Conservation (phyloP, 106 monocot species). For the Cymbidium sinense region DNA sequence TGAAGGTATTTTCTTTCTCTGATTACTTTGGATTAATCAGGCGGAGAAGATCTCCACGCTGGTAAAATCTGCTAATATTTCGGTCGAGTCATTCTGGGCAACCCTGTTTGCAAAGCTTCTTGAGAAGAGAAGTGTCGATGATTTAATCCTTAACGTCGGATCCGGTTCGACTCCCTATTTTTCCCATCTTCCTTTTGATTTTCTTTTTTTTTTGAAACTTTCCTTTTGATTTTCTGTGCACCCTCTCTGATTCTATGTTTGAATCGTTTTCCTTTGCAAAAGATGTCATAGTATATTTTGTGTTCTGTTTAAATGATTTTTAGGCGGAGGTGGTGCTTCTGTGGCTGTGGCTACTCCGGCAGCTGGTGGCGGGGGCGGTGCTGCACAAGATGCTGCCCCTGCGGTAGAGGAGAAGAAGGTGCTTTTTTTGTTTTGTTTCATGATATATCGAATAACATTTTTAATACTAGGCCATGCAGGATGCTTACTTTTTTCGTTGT, state of each 20-base stretch:
- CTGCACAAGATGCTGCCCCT: slow-evolving; percentile 10
- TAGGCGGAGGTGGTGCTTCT: slow-evolving; percentile 11
- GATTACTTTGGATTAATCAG: slow-evolving; percentile 6
- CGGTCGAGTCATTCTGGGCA: slow-evolving; percentile 57
- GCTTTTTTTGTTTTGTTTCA: not conserved
- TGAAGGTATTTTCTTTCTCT: not conserved
- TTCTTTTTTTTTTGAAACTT: not conserved
- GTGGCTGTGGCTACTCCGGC: slow-evolving; percentile 14
- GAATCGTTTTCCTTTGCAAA: not conserved
- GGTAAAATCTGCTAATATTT: slow-evolving; percentile 49
- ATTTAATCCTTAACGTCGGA: slow-evolving; percentile 50
- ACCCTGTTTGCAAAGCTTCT: slow-evolving; percentile 56
- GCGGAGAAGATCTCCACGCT: slow-evolving; percentile 55
- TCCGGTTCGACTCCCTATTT: slow-evolving; percentile 21
- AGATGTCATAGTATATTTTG: not conserved
- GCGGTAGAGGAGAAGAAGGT: slow-evolving; percentile 28
- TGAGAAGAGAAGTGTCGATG: slow-evolving; percentile 47
- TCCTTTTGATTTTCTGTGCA: not conserved
- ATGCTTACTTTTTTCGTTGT: not conserved
- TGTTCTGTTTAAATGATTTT: not conserved
- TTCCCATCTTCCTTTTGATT: not conserved
- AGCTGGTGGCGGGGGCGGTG: slow-evolving; percentile 3
- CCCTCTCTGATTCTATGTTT: too few relatives aligned
- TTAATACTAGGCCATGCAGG: not conserved
- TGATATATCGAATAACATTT: not conserved